Evolutionary conservation across 176 grass and related monocot species (phyloP).

Genomic region (Chrysopogon serrulatus): DNA sequence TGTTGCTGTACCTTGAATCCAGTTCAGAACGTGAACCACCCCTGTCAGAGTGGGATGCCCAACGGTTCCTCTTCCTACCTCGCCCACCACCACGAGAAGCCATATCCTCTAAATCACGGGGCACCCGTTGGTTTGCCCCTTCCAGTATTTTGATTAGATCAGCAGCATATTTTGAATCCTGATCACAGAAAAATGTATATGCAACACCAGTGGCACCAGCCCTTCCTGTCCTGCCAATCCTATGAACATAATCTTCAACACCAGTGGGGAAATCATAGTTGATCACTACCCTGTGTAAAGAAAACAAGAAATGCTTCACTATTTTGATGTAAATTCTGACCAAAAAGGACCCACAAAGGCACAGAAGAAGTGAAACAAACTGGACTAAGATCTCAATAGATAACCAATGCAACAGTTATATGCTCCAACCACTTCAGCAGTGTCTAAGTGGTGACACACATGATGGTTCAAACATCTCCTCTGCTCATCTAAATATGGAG

Average conservation of each 20-base stretch:
- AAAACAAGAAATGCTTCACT: not conserved
- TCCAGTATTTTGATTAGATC: conserved; percentile 90
- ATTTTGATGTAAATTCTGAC: not conserved
- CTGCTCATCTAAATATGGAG: not conserved
- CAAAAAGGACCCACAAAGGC: not conserved
- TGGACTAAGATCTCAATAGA: not conserved
- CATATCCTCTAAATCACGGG: conserved; percentile 74
- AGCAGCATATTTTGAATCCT: conserved; percentile 79
- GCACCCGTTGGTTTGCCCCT: conserved; percentile 80
- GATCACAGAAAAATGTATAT: conserved; percentile 91
- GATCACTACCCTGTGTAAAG: conserved; percentile 72
- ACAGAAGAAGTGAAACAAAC: not conserved
- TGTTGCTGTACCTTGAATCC: conserved; percentile 52
- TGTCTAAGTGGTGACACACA: not conserved
- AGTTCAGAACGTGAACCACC: conserved; percentile 33
- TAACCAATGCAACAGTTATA: not conserved
- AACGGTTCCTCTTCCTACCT: conserved; percentile 47
- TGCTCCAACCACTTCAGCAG: not conserved
- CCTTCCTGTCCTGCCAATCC: conserved; percentile 91
- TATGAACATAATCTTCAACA: conserved; percentile 96
- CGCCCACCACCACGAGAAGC: conserved; percentile 58
- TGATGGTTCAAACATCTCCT: not conserved
- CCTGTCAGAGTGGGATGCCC: conserved; percentile 36
- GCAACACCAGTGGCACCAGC: conserved; percentile 92
- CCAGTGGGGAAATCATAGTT: conserved; percentile 99